Evolutionary conservation across 768 basidiomycete genomes (phyloP).

Genomic region (Termitomyces sp.): DNA sequence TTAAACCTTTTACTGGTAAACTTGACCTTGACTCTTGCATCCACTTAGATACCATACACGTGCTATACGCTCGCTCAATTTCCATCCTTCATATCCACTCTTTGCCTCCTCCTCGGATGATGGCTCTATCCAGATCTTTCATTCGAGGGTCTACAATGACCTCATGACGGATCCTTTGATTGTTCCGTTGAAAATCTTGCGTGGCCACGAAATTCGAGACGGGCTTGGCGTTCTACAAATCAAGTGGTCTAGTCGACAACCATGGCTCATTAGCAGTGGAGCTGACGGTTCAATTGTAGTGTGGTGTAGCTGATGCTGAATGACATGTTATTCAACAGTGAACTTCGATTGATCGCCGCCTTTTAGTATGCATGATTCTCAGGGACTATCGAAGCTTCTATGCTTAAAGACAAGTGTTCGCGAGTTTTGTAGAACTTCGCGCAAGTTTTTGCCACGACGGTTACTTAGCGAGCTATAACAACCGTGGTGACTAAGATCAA

Average conservation of each 20-base stretch:
- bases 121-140: constrained; percentile 96
- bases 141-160: constrained; percentile 90
- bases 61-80: constrained; percentile 88
- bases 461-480: neutral
- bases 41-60: constrained; percentile 79
- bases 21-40: constrained; percentile 3
- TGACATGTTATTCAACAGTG: constrained; percentile 5
- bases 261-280: constrained; percentile 90
- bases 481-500: neutral
- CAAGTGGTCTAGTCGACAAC: constrained; percentile 83
- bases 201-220: constrained; percentile 83
- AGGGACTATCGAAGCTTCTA: neutral
- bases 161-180: constrained; percentile 96
- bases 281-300: constrained; percentile 86
- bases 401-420: neutral
- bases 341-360: neutral
- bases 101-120: constrained; percentile 97
- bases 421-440: neutral
- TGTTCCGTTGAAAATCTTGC: constrained; percentile 92
- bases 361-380: constrained; percentile 1
- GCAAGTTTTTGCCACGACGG: neutral
- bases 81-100: constrained; percentile 91
- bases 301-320: constrained; percentile 67
- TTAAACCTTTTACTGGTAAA: constrained; percentile 6
- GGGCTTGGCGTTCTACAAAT: constrained; percentile 89